These are phyloP conservation scores for Poterioochromonas sp. DNA, from an alignment of 352 stramenopile genomes.

Conservation along the genomic window DNA sequence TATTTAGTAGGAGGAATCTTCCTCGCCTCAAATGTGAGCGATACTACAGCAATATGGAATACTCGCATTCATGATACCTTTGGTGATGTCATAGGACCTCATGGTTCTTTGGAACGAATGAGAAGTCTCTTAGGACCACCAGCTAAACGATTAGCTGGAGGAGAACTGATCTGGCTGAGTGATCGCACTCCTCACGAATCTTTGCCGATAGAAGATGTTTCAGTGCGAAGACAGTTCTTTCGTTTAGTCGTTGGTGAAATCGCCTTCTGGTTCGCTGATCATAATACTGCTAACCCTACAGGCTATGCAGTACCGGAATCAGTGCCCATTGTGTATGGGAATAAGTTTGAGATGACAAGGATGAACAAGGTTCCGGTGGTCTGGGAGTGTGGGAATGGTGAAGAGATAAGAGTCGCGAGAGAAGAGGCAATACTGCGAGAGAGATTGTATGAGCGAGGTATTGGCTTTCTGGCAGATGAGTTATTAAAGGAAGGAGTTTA, in stretches of 20 bases:
- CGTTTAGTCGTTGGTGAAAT: constrained; percentile 7
- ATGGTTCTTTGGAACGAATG: neutral
- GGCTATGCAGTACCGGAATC: neutral
- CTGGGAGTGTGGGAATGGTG: neutral
- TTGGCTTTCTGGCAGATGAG: neutral
- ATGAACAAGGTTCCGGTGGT: neutral
- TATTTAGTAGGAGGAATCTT: constrained; percentile 1
- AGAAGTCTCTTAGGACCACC: neutral
- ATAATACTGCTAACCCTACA: neutral
- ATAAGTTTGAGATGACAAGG: neutral
- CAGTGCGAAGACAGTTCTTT: neutral
- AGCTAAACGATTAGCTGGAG: neutral
- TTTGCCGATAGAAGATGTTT: neutral
- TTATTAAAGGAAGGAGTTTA: neutral
- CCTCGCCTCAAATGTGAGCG: neutral
- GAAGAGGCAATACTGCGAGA: neutral
- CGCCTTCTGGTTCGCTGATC: neutral
- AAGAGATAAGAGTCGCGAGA: neutral
- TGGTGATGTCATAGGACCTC: neutral
- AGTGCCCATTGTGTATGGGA: neutral
- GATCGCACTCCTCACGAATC: constrained; percentile 19
- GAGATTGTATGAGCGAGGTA: neutral
- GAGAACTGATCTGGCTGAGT: neutral
- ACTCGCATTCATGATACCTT: neutral
- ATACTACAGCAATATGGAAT: neutral